Evolutionary conservation across 1,284 basidiomycete genomes (phyloP), one percentile per base, ranked within the genome.

Genomic region (Rhodotorula glutinis): DNA sequence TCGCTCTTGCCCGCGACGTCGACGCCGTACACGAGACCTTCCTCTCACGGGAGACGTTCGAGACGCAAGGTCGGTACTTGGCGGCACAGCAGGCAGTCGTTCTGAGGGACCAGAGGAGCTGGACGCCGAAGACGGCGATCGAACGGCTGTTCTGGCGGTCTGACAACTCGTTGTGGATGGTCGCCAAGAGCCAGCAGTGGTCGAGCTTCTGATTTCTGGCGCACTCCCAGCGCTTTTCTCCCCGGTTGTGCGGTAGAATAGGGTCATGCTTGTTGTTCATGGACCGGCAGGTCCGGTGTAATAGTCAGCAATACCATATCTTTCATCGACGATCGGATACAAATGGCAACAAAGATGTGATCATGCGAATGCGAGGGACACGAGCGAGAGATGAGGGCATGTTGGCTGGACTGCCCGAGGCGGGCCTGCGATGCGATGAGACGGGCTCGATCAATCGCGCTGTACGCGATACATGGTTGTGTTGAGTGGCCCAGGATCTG

Each of bases 21-120:
- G 90, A 93, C 77, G 78, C 86, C 13, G 80, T 96, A 65, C 83
- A 87, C 2, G 92, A 94, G 76, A 92, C 91, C 11, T 79, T 95
- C 69, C 90, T 92, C 62, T 89, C 92, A 74, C 86, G 89, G n/a
- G 91, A 92, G 63, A 77, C 90, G 78, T 95, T 95, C 80, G 91
- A 75, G 16, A 52, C 88, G 38, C 86, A 88, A 75, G 91, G 94
- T 76, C 83, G 91, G 64, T 94, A 94, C 79, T 91, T 91, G 79
- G 91, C 91, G 57, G 92, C 92, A 65, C 92, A 96, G 13, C 76
- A 94, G 88, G 91, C 92, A 27, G 92, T 94, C 85, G 91, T 96
- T 66, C 82, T 96, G 23, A 84, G 92, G 43, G 88, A 92, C 75
- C 93, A 97, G 79, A 91, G 91, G 79, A 88, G 88, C 76, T 96